phyloP scores from a whole-genome alignment of 345 rosid genomes.

The Barbarea vulgaris region DNA sequence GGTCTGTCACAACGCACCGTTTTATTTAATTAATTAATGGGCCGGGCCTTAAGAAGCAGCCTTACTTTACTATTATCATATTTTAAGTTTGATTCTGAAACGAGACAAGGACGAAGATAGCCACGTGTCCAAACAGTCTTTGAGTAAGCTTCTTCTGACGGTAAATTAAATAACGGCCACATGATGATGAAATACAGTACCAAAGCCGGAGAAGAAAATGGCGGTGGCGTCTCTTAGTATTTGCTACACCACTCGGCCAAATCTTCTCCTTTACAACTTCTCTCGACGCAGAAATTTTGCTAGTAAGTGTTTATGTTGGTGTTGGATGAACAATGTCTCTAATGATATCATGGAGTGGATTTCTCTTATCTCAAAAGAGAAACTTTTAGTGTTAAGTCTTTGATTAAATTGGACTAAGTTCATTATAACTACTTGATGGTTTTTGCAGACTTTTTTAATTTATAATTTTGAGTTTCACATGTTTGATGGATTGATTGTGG shows the following conservation, averaged over 20 bases:
- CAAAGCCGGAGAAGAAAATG: conserved; percentile 20
- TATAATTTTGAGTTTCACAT: conserved; percentile 10
- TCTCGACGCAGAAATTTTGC: conserved; percentile 46
- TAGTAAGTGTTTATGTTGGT: conserved; percentile 46
- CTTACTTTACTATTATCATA: background rate
- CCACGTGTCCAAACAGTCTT: conserved; percentile 21
- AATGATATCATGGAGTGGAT: background rate
- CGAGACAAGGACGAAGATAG: background rate
- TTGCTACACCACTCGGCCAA: conserved; percentile 44
- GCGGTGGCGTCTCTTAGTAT: conserved; percentile 47
- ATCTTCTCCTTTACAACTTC: conserved; percentile 45
- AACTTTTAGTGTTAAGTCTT: background rate
- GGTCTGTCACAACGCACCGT: background rate
- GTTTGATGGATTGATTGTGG: too few species aligned
- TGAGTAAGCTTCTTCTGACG: background rate
- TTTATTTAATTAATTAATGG: background rate
- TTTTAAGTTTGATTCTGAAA: background rate
- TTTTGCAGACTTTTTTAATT: background rate
- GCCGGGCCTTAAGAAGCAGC: background rate
- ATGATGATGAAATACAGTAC: conserved; percentile 13
- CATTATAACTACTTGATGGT: background rate
- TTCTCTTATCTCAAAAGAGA: background rate
- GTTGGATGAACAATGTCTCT: conserved; percentile 4
- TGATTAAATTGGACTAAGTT: background rate
- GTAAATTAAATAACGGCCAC: conserved; percentile 31